A percentile compares a stretch with the other conserved stretches of the same genome.
These are phyloP conservation scores for Daldinia sp. DNA, from an alignment of 2,329 filamentous ascomycete genomes.

Conservation along the genomic window DNA sequence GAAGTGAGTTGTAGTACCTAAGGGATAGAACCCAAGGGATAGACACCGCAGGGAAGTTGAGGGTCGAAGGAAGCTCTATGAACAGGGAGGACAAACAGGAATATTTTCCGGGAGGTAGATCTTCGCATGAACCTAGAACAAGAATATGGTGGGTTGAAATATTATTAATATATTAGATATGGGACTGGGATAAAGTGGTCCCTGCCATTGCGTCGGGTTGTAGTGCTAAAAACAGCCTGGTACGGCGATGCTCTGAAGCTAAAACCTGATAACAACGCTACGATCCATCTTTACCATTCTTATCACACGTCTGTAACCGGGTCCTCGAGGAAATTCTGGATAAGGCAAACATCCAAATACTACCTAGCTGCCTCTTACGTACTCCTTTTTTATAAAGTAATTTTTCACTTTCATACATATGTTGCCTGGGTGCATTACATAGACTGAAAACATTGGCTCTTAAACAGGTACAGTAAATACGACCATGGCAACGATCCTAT, in stretches of 20 bases:
- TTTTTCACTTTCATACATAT: not conserved
- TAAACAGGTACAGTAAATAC: not conserved
- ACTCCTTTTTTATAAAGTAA: not conserved
- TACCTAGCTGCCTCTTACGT: not conserved
- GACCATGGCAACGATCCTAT: not conserved
- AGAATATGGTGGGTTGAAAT: not conserved
- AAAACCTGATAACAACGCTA: not conserved
- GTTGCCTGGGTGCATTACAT: too few species aligned
- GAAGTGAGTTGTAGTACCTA: not conserved
- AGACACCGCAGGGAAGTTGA: not conserved
- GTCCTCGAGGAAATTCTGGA: not conserved
- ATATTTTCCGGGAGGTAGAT: conserved; percentile 1
- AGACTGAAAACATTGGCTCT: not conserved
- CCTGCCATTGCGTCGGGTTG: not conserved
- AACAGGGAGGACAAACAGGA: not conserved
- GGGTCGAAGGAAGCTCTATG: not conserved
- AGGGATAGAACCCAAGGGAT: too few species aligned
- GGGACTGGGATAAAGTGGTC: not conserved
- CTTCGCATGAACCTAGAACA: not conserved
- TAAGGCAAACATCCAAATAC: not conserved
- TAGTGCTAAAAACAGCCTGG: not conserved
- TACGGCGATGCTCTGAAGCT: not conserved
- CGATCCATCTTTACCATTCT: not conserved
- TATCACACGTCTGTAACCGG: not conserved
- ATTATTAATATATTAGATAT: not conserved